Evolutionary conservation across 2,329 filamentous ascomycete species (phyloP), one percentile per base, ranked within the genome.

Genomic region (Penicillium sp.): DNA sequence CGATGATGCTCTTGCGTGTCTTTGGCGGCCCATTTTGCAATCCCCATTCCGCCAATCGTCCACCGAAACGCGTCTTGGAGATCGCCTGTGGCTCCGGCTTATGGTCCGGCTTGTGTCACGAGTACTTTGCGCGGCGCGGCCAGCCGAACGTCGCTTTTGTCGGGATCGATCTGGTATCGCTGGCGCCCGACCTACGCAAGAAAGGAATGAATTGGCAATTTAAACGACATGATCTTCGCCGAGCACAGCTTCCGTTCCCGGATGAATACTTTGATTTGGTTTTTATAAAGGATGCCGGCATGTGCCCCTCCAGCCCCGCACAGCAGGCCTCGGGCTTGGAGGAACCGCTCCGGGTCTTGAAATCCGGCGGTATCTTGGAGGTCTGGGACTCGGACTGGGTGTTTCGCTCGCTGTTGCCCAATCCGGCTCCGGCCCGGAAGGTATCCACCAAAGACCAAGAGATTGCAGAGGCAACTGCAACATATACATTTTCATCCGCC

Each of bases 341-440:
- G 48, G 87, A 95, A 57, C 83, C 81, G 45, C 68, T 90, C 30
- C 83, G 89, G 12, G 67, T 94, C 9, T 69, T 95, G 23, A 80
- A 76, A 48, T 81, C 84, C 0, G 87, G 85, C 11, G 90, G 90
- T 3, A 78, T 79, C 2, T 57, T 95, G 16, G 90, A 95, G 59
- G 73, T 93, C 11, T 95, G 89, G 89, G 89, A 95, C 48, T 83
- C 83, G 4, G 89, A 95, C 64, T 80, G 88, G 57, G 76, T 82
- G 9, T 79, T 95, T 47, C 83, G 89, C 50, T 89, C 88, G 61
- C 72, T 96, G 17, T 73, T 86, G 34, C 85, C 86, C 2, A 85
- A 92, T 58, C 79, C 84, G 2, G 79, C 81, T 2, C 75, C 74
- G 10, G 69, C 76, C 37, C 65, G 73, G 48, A 68, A 73, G 15